A percentile compares a stretch with the other conserved stretches of the same genome.
Conservation (phyloP, 1,139 yeast species). For the Debaryomyces robertsiae region DNA sequence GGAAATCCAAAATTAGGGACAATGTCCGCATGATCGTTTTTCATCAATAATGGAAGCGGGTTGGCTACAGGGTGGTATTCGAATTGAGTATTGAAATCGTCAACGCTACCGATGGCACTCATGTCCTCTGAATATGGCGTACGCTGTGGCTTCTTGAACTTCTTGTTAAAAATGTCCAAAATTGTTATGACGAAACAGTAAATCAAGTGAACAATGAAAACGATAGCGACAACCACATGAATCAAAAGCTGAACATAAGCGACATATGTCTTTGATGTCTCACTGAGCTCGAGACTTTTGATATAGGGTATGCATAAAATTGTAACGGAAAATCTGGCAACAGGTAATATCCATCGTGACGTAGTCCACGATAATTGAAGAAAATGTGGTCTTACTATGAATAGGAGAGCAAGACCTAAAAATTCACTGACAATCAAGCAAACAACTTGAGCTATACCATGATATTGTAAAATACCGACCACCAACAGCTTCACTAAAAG, state of each 20-base stretch:
- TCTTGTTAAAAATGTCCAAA: slow-evolving; percentile 23
- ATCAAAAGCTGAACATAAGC: slow-evolving; percentile 45
- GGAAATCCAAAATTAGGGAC: neutral
- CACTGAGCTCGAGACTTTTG: slow-evolving; percentile 32
- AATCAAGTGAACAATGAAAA: slow-evolving; percentile 37
- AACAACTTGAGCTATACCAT: slow-evolving; percentile 48
- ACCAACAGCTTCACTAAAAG: slow-evolving; percentile 39
- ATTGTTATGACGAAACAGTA: slow-evolving; percentile 35
- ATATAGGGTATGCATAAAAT: slow-evolving; percentile 47
- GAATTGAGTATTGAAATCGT: slow-evolving; percentile 32
- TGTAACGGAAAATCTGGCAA: slow-evolving; percentile 40
- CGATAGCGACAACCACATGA: slow-evolving; percentile 39
- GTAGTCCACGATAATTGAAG: slow-evolving; percentile 41
- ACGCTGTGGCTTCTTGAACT: slow-evolving; percentile 12
- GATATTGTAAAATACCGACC: slow-evolving; percentile 45
- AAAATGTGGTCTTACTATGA: slow-evolving; percentile 44
- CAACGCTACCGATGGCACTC: slow-evolving; percentile 18
- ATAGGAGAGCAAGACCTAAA: slow-evolving; percentile 31
- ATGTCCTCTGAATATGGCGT: slow-evolving; percentile 8
- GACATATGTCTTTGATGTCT: slow-evolving; percentile 38
- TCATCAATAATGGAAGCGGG: slow-evolving; percentile 6
- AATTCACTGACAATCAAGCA: slow-evolving; percentile 41
- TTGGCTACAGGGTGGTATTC: slow-evolving; percentile 35
- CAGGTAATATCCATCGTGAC: slow-evolving; percentile 38
- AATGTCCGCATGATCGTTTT: neutral